A percentile compares a stretch with the other conserved stretches of the same genome.
Evolutionary conservation across 1,139 yeast genomes (phyloP).

Genomic region (Protomyces macrosporus): DNA sequence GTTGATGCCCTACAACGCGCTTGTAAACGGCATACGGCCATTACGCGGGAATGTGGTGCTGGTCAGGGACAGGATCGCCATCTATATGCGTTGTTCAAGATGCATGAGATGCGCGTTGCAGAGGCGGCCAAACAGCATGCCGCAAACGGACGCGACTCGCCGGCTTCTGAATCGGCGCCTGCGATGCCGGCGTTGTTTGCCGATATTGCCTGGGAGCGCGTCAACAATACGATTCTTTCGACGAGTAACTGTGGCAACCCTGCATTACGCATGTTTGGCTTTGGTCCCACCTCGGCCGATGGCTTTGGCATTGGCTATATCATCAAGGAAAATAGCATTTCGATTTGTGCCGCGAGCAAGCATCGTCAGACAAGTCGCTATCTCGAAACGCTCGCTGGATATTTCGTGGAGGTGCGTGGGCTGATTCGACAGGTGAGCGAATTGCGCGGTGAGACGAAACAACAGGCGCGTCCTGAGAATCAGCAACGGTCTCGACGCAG

Average conservation of each 20-base stretch:
- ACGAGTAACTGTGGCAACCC: conserved; percentile 81
- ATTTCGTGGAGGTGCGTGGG: conserved; percentile 58
- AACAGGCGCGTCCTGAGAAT: conserved; percentile 28
- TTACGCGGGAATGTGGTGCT: conserved; percentile 61
- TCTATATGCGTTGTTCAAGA: conserved; percentile 76
- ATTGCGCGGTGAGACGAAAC: conserved; percentile 26
- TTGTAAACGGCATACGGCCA: conserved; percentile 61
- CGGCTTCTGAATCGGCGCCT: conserved; percentile 29
- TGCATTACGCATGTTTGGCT: conserved; percentile 77
- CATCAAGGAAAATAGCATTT: conserved; percentile 75
- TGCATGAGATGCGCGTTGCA: conserved; percentile 59
- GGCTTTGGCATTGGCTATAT: conserved; percentile 93
- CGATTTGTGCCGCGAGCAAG: conserved; percentile 82
- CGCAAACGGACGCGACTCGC: conserved; percentile 30
- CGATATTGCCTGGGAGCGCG: conserved; percentile 67
- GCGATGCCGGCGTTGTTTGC: conserved; percentile 63
- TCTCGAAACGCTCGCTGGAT: conserved; percentile 65
- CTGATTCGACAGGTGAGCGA: conserved; percentile 47
- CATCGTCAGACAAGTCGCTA: conserved; percentile 85
- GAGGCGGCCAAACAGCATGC: neutral
- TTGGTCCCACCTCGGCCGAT: conserved; percentile 84
- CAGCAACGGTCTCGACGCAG: conserved; percentile 30
- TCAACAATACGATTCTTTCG: conserved; percentile 62
- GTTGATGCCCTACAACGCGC: conserved; percentile 59
- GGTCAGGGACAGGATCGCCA: conserved; percentile 92